These are phyloP conservation scores for Suillus discolor DNA, from an alignment of 768 basidiomycete species.

Conservation along the genomic window DNA sequence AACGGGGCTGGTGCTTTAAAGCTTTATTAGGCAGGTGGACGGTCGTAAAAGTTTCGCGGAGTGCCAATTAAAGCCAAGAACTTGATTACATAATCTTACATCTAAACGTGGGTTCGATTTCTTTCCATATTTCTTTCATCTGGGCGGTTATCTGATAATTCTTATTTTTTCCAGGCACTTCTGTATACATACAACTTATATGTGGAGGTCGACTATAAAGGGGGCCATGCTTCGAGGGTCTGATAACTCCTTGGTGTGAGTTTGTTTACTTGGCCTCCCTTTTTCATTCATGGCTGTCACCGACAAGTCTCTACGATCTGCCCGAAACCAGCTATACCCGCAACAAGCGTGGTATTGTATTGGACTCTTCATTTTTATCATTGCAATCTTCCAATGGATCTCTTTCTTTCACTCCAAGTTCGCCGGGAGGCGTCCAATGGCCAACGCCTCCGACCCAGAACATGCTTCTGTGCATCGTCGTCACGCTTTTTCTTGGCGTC, in stretches of 20 bases:
- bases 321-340: constrained; percentile 13
- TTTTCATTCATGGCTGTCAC: constrained; percentile 1
- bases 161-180: background rate
- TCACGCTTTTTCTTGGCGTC: constrained; percentile 41
- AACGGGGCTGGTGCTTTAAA: background rate
- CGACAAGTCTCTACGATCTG: constrained; percentile 8
- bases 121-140: background rate
- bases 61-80: background rate
- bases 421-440: background rate
- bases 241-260: background rate
- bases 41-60: background rate
- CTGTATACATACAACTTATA: no score
- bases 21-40: background rate
- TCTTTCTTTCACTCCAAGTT: constrained; percentile 19
- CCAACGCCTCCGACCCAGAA: constrained; percentile 7
- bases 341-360: constrained; percentile 17
- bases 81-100: background rate
- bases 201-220: background rate
- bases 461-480: constrained; percentile 15
- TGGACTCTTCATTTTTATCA: constrained; percentile 15
- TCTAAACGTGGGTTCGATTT: no score
- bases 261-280: background rate
- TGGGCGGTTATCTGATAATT: background rate
- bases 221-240: background rate
- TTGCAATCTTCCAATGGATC: constrained; percentile 15